Evolutionary conservation across 352 stramenopile species (phyloP).

Genomic region (Globisporangium cylindrosporum): DNA sequence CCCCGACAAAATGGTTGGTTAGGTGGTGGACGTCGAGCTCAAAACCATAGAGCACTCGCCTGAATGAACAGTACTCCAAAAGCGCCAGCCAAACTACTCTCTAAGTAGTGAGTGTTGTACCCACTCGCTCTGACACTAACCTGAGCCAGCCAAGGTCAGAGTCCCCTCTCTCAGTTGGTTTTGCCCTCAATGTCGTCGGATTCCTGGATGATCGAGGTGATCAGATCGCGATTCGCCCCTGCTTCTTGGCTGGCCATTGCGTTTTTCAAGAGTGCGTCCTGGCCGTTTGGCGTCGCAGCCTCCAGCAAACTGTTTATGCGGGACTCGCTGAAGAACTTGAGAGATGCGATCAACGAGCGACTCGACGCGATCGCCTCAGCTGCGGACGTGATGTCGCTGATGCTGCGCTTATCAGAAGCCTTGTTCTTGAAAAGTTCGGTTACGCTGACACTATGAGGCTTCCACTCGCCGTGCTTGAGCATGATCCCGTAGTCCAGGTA

Average conservation of each 20-base stretch:
- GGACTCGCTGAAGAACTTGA: neutral
- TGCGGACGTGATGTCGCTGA: neutral
- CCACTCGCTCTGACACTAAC: neutral
- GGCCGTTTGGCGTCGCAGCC: neutral
- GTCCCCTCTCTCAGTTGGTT: neutral
- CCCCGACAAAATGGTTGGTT: neutral
- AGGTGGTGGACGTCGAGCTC: neutral
- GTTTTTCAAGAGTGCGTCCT: slow-evolving; percentile 1
- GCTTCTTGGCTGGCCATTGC: too few species aligned
- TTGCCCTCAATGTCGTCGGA: neutral
- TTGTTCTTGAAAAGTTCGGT: slow-evolving; percentile 11
- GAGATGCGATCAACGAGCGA: neutral
- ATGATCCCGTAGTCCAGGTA: slow-evolving; percentile 37
- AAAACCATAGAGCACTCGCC: too few species aligned
- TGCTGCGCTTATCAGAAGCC: neutral
- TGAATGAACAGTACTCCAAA: neutral
- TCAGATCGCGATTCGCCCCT: neutral
- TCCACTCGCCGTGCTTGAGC: slow-evolving; percentile 24
- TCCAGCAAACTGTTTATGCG: slow-evolving; percentile 3
- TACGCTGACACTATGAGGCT: slow-evolving; percentile 8
- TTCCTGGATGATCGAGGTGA: neutral
- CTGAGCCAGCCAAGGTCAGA: neutral
- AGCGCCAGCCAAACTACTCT: neutral
- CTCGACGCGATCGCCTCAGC: slow-evolving; percentile 1
- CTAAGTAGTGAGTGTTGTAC: neutral